phyloP scores from a whole-genome alignment of 202 grass and related monocot genomes.

The Setaria italica region DNA sequence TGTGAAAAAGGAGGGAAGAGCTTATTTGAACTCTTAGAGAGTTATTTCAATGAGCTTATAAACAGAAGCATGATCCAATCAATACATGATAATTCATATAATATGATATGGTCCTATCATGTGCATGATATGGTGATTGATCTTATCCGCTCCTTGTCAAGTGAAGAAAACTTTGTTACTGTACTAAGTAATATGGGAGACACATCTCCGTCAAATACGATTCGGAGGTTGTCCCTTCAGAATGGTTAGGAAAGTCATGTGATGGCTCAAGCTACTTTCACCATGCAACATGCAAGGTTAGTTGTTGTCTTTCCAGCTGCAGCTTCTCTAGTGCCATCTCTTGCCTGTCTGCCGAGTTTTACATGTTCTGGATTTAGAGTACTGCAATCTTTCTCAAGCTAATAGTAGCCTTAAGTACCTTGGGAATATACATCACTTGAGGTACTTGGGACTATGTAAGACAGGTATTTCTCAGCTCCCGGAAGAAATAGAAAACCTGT shows the following conservation, averaged over 20 bases:
- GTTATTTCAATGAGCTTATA: neutral
- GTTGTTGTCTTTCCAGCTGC: neutral
- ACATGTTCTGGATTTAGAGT: neutral
- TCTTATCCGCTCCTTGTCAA: neutral
- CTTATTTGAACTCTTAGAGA: neutral
- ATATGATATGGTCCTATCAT: accelerated
- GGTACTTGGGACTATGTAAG: neutral
- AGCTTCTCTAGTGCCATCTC: neutral
- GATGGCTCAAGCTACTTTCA: neutral
- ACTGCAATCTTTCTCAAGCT: neutral
- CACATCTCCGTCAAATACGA: neutral
- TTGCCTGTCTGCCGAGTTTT: neutral
- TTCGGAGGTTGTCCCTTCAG: constrained; percentile 2
- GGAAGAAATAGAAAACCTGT: neutral
- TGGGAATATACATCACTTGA: neutral
- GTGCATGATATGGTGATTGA: constrained; percentile 9
- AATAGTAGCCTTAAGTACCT: neutral
- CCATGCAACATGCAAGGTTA: neutral
- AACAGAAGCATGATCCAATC: neutral
- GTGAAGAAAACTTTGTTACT: neutral
- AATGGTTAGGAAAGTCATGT: neutral
- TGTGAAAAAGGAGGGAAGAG: too few relatives aligned
- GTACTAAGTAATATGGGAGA: neutral
- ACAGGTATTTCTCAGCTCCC: neutral
- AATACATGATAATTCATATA: neutral